Evolutionary conservation across 345 rosid genomes (phyloP).

Genomic region (Draba incana): DNA sequence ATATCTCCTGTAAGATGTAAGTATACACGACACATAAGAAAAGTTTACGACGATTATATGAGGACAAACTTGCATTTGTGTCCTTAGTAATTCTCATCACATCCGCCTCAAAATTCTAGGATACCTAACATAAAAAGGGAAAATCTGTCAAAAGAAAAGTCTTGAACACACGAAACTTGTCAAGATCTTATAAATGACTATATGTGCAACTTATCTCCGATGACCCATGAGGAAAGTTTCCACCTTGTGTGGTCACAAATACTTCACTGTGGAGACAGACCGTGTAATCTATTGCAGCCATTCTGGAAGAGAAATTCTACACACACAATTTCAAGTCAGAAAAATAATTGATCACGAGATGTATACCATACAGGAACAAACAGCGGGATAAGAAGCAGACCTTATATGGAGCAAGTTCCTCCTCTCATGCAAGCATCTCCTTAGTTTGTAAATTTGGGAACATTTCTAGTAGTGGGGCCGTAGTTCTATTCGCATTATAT

Average conservation of each 20-base stretch:
- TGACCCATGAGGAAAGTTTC: conserved; percentile 99
- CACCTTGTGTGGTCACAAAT: conserved; percentile 99
- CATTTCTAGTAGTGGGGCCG: conserved; percentile 95
- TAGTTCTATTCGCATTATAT: conserved; percentile 83
- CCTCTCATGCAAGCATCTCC: conserved; percentile 80
- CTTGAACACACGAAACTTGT: no score
- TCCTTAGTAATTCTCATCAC: no score
- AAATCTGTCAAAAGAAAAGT: no score
- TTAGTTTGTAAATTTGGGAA: conserved; percentile 92
- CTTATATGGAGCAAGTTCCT: conserved; percentile 88
- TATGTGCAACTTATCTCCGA: no score
- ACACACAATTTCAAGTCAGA: conserved; percentile 46
- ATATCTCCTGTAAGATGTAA: no score
- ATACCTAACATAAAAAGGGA: no score
- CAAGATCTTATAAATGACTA: no score
- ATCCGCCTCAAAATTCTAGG: no score
- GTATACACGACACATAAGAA: no score
- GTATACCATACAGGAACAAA: background rate
- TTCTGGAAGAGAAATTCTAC: conserved; percentile 96
- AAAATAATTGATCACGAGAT: conserved; percentile 6
- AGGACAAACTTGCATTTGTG: no score
- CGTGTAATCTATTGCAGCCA: conserved; percentile 99
- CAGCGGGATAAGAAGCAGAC: conserved; percentile 42
- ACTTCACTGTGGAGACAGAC: conserved; percentile 99
- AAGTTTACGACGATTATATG: no score